Base-by-base conservation (phyloP, 1,284 basidiomycete genomes). In the Moesziomyces globuligerus region DNA sequence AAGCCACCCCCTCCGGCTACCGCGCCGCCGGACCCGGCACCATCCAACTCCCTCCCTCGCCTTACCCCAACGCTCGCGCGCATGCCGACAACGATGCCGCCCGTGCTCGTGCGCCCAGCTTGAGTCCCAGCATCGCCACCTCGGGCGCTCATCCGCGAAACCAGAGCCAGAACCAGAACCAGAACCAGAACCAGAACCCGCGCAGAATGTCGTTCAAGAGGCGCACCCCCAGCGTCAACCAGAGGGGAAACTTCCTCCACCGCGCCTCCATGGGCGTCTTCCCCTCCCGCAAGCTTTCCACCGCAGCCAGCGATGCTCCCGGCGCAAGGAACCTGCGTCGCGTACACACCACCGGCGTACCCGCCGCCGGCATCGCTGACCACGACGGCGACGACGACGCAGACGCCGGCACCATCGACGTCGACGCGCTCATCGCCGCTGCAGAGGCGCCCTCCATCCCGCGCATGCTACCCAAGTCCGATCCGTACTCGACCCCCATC, bases 401-500 rank as follows among this genome's bases (percentile, higher is more conserved):
- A 17, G 50, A 68, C 42, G 57, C 57, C 23, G 53, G 34, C 42
- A 54, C 50, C 9, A 48, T 65, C 41, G 68, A 61, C 18, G 45
- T 71, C 18, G 61, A 71, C 51, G 68, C 57, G 1, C 58, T 71
- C 42, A 59, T 70, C 13, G 60, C 51, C 7, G 53, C 53, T 10
- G 60, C 58, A 3, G 65, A 68, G 32, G 25, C 48, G 1, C 69
- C 69, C 18, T 55, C 58, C 34, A 67, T 72, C 29, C 69, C 69
- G 4, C 57, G 59, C 32, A 34, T 72, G 58, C 58, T 72, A 7
- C 69, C 69, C 4, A 61, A 52, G 17, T 36, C 62, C 17, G 52
- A 75, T 49, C 68, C 72, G 3, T 64, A 56, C 39, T 69, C 69
- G 10, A 80, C 62, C 1, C 80, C 80, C 15, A 76, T 82, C 29